A percentile compares a stretch with the other conserved stretches of the same genome.
These are phyloP conservation scores for Saturnispora saitoi DNA, from an alignment of 805 yeast genomes.

Conservation along the genomic window DNA sequence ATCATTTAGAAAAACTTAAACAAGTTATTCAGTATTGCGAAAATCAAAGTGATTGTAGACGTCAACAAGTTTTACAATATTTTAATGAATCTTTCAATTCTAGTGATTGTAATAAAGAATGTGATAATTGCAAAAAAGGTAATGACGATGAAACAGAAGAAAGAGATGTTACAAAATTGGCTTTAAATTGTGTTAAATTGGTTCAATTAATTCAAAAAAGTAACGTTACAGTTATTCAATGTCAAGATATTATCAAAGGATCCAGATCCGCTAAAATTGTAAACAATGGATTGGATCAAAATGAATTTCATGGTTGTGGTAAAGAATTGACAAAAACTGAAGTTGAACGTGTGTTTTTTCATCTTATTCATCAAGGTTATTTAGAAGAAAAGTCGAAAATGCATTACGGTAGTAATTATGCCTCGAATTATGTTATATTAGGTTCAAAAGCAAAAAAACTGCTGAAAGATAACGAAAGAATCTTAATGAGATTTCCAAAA, in stretches of 20 bases:
- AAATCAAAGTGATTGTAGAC: slow-evolving; percentile 80
- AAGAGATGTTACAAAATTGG: slow-evolving; percentile 60
- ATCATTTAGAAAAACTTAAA: slow-evolving; percentile 65
- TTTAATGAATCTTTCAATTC: slow-evolving; percentile 78
- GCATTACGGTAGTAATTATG: slow-evolving; percentile 64
- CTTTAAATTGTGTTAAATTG: slow-evolving; percentile 50
- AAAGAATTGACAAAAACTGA: slow-evolving; percentile 54
- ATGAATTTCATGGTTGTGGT: slow-evolving; percentile 66
- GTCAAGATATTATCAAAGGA: slow-evolving; percentile 80
- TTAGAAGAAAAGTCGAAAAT: slow-evolving; percentile 64
- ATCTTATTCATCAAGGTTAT: slow-evolving; percentile 55
- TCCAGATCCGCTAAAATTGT: slow-evolving; percentile 53
- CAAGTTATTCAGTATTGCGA: slow-evolving; percentile 91
- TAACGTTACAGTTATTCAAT: slow-evolving; percentile 67
- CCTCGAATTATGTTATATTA: slow-evolving; percentile 59
- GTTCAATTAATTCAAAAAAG: slow-evolving; percentile 47
- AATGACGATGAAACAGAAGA: slow-evolving; percentile 35
- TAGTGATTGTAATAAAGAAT: slow-evolving; percentile 53
- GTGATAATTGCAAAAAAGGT: slow-evolving; percentile 74
- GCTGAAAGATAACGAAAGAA: slow-evolving; percentile 30
- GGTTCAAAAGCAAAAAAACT: slow-evolving; percentile 52
- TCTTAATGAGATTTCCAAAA: slow-evolving; percentile 45
- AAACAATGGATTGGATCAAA: slow-evolving; percentile 50
- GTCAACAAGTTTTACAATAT: slow-evolving; percentile 81
- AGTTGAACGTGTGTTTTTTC: slow-evolving; percentile 76